phyloP scores from a whole-genome alignment of 2,329 filamentous ascomycete species.

The Sporothrix protearum region DNA sequence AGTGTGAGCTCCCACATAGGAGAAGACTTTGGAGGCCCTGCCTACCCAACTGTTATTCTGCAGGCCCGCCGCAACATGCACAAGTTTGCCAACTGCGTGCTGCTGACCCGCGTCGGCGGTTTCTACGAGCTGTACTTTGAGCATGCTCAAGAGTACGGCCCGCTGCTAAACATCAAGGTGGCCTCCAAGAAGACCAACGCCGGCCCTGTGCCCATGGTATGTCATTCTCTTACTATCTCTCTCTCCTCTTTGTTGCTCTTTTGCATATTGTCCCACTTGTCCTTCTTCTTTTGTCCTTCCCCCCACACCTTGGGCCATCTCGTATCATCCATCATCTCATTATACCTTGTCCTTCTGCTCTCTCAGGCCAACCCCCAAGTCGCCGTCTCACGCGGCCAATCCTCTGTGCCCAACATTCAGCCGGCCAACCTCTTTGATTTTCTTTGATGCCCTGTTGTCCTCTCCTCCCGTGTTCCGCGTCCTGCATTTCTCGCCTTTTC shows the following conservation, averaged over 20 bases:
- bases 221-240: slow-evolving; percentile 25
- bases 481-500: neutral
- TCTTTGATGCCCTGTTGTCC: neutral
- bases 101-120: slow-evolving; percentile 86
- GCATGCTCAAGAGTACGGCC: slow-evolving; percentile 84
- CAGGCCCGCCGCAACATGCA: slow-evolving; percentile 87
- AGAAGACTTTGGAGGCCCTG: slow-evolving; percentile 34
- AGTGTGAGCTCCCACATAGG: neutral
- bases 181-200: slow-evolving; percentile 74
- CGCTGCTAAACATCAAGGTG: slow-evolving; percentile 82
- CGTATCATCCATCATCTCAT: slow-evolving; percentile 21
- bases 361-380: neutral
- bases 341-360: neutral
- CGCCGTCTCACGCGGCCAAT: neutral
- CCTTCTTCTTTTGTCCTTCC: neutral
- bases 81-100: slow-evolving; percentile 83
- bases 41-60: slow-evolving; percentile 83
- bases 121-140: slow-evolving; percentile 99
- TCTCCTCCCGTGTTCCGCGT: neutral
- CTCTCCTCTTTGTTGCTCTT: slow-evolving; percentile 2
- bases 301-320: neutral
- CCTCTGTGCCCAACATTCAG: neutral
- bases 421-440: neutral
- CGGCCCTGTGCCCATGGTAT: slow-evolving; percentile 80
- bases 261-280: neutral